phyloP scores from a whole-genome alignment of 768 basidiomycete genomes.

The Termitomyces sp. region DNA sequence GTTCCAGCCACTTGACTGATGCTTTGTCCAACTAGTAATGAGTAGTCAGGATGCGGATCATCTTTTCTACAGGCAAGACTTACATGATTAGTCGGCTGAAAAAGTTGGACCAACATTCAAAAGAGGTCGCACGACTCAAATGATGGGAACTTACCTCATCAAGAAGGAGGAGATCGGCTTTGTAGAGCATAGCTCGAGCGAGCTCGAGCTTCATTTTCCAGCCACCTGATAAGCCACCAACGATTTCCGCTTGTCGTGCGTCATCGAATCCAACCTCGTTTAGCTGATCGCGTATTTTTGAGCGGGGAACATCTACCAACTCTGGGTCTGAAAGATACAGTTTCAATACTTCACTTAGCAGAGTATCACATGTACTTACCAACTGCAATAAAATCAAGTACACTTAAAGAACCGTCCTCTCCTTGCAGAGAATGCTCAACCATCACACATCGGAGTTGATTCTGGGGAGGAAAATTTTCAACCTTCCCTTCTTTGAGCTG shows the following conservation, averaged over 20 bases:
- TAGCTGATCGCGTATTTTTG: conserved; percentile 75
- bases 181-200: conserved; percentile 94
- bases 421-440: conserved; percentile 96
- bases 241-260: conserved; percentile 73
- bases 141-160: conserved; percentile 55
- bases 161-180: conserved; percentile 79
- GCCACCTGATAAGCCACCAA: conserved; percentile 90
- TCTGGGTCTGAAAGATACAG: conserved; percentile 50
- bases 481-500: conserved; percentile 93
- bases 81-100: conserved; percentile 86
- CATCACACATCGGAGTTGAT: conserved; percentile 87
- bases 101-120: not conserved
- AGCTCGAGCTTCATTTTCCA: conserved; percentile 99
- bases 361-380: conserved; percentile 36
- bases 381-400: conserved; percentile 86
- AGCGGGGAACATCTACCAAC: conserved; percentile 52
- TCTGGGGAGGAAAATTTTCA: conserved; percentile 91
- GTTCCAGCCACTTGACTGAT: conserved; percentile 89
- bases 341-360: not conserved
- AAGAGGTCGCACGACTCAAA: not conserved
- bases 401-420: conserved; percentile 76
- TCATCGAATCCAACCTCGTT: conserved; percentile 90
- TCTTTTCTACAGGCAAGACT: conserved; percentile 20
- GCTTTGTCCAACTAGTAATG: conserved; percentile 60
- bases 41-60: not conserved